Conservation (phyloP, 1,284 basidiomycete species). For the Pseudozyma pruni region DNA sequence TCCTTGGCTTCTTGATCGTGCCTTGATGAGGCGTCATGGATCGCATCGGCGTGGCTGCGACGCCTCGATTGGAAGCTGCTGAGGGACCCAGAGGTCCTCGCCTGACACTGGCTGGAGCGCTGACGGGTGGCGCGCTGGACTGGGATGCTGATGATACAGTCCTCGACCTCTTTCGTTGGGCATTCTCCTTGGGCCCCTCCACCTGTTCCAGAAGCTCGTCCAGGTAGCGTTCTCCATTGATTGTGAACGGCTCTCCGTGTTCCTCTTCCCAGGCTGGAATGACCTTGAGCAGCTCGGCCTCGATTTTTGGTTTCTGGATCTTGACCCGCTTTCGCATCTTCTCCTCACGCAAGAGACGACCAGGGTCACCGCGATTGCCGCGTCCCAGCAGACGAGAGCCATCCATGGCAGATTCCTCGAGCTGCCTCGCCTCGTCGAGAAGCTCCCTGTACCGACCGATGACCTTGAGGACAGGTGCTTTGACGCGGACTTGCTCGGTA, state of each 20-base stretch:
- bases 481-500: constrained; percentile 81
- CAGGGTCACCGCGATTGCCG: constrained; percentile 73
- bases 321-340: constrained; percentile 97
- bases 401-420: constrained; percentile 76
- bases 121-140: constrained; percentile 22
- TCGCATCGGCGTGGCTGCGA: constrained; percentile 37
- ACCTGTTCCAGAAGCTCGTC: constrained; percentile 73
- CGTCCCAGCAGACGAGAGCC: constrained; percentile 67
- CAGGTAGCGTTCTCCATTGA: constrained; percentile 84
- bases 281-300: constrained; percentile 81
- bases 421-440: constrained; percentile 87
- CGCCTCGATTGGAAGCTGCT: constrained; percentile 22
- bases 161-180: constrained; percentile 32
- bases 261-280: constrained; percentile 90
- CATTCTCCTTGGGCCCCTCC: constrained; percentile 54
- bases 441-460: constrained; percentile 91
- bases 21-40: constrained; percentile 28
- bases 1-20: constrained; percentile 40
- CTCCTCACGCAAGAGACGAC: constrained; percentile 83
- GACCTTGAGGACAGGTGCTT: constrained; percentile 79
- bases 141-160: constrained; percentile 30
- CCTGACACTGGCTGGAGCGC: constrained; percentile 27
- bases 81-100: constrained; percentile 35
- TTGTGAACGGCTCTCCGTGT: constrained; percentile 80
- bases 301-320: constrained; percentile 90